These are phyloP conservation scores for Erodium moschatum DNA, from an alignment of 441 rosid genomes.

Conservation along the genomic window DNA sequence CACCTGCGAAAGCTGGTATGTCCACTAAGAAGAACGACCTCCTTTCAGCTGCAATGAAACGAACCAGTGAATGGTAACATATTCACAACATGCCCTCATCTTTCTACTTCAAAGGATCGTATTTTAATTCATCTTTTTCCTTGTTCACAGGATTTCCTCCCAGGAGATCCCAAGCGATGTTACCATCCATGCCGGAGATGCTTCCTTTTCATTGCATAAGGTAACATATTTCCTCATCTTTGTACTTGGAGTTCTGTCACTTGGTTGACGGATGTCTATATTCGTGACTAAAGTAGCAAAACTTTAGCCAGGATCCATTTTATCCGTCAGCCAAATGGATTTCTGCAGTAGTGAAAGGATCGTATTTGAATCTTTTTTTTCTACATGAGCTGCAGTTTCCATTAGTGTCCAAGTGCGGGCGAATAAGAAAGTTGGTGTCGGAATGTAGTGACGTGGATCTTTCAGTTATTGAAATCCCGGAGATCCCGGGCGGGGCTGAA, in stretches of 20 bases:
- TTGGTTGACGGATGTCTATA: too few species aligned
- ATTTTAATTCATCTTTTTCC: slow-evolving; percentile 13
- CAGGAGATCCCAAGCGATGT: slow-evolving; percentile 93
- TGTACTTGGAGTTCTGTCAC: too few species aligned
- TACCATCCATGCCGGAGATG: slow-evolving; percentile 55
- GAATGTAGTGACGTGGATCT: slow-evolving; percentile 44
- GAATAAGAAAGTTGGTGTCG: slow-evolving; percentile 41
- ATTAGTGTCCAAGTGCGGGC: slow-evolving; percentile 50
- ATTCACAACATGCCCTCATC: background rate
- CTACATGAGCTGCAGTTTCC: slow-evolving; percentile 42
- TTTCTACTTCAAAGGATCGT: background rate
- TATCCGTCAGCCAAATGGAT: too few species aligned
- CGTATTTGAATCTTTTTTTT: slow-evolving; percentile 9
- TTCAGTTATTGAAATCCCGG: slow-evolving; percentile 34
- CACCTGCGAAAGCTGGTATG: slow-evolving; percentile 37
- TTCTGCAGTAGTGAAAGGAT: too few species aligned
- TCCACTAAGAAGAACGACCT: slow-evolving; percentile 65
- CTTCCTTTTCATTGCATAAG: slow-evolving; percentile 76
- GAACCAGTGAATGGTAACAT: slow-evolving; percentile 85
- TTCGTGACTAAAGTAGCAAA: too few species aligned
- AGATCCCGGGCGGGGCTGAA: slow-evolving; percentile 51
- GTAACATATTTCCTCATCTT: slow-evolving; percentile 20
- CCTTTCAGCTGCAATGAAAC: slow-evolving; percentile 75
- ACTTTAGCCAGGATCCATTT: too few species aligned
- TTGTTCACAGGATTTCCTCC: slow-evolving; percentile 70